These are phyloP conservation scores for Saksenaea oblongispora DNA, from an alignment of 371 early-diverging fungal species.

Conservation along the genomic window DNA sequence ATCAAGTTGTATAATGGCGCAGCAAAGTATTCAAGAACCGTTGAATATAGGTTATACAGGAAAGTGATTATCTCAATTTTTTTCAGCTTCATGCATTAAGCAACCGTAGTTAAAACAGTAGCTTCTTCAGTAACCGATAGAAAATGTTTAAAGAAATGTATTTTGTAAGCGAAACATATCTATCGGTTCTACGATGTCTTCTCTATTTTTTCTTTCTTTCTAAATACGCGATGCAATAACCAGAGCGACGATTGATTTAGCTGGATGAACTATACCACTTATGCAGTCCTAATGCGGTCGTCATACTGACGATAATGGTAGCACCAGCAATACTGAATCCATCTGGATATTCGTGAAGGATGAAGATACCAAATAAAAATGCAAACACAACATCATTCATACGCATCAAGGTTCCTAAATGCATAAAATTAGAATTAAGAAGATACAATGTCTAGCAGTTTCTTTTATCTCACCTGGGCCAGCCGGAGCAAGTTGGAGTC, in stretches of 20 bases:
- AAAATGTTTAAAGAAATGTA: too few relatives aligned
- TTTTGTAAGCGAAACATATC: too few relatives aligned
- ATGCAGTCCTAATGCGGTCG: conserved; percentile 59
- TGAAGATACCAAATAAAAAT: conserved; percentile 66
- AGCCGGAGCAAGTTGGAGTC: conserved; percentile 70
- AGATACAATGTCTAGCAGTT: not conserved
- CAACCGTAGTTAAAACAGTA: too few relatives aligned
- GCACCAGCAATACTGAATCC: conserved; percentile 59
- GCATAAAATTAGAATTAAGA: not conserved
- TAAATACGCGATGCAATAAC: not conserved
- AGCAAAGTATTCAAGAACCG: too few relatives aligned
- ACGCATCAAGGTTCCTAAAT: conserved; percentile 61
- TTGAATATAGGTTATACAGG: too few relatives aligned
- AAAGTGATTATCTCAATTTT: too few relatives aligned
- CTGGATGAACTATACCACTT: conserved; percentile 31
- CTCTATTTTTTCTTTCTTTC: too few relatives aligned
- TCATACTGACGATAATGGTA: conserved; percentile 58
- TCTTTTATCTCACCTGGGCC: conserved; percentile 52
- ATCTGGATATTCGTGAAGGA: conserved; percentile 69
- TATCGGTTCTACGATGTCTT: too few relatives aligned
- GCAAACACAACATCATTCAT: conserved; percentile 79
- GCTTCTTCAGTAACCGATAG: too few relatives aligned
- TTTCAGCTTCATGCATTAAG: too few relatives aligned
- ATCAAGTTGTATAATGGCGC: too few relatives aligned
- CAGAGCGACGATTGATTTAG: not conserved